Base-by-base conservation (phyloP, 2,329 filamentous ascomycete genomes). In the Rugonectria rugulosa region DNA sequence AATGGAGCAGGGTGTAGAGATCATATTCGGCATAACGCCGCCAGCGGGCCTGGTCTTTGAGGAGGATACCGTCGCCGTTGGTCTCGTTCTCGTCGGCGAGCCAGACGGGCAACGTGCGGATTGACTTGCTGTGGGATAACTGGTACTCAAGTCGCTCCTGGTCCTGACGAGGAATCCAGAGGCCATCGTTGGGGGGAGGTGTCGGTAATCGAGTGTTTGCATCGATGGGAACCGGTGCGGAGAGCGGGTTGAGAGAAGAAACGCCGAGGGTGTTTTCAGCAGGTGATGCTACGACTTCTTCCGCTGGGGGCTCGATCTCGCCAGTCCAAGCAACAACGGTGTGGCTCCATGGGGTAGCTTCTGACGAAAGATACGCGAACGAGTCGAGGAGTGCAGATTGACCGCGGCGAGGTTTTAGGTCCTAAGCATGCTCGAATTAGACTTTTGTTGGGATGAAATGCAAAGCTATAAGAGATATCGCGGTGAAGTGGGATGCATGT, bases 321-420 rank as follows among this genome's bases (percentile, higher is more conserved):
- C 94, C 94, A 3, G 94, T 97, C 94, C 94, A 98, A 40, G 92
- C 93, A 48, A 98, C 90, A 6, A 97, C 84, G 1, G 88, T 95
- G 76, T 97, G 94, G 67, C 92, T 91, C 93, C 93, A 98, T 17
- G 89, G 87, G 2, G 89, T 88, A 37, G 89, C 83, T 52, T 89
- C 81, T n/a, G 92, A 96, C 4, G 92, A 91, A 38, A 98, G 86
- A 74, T 96, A 88, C 52, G 88, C 85, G 69, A 98, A 92, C 9
- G 92, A 93, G 73, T 97, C 92, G 75, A 96, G 96, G 27, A 98
- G 83, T 14, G 94, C 92, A 11, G 94, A 97, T 55, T 93, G 94
- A 51, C 94, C 94, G 57, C 89, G 89, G 21, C 93, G 90, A 57
- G 87, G 80, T 65, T 85, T 86, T 51, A 97, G 78, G 70, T 90